Base-by-base conservation (phyloP, 164 flowering plant species). In the Vitis rotundifolia region DNA sequence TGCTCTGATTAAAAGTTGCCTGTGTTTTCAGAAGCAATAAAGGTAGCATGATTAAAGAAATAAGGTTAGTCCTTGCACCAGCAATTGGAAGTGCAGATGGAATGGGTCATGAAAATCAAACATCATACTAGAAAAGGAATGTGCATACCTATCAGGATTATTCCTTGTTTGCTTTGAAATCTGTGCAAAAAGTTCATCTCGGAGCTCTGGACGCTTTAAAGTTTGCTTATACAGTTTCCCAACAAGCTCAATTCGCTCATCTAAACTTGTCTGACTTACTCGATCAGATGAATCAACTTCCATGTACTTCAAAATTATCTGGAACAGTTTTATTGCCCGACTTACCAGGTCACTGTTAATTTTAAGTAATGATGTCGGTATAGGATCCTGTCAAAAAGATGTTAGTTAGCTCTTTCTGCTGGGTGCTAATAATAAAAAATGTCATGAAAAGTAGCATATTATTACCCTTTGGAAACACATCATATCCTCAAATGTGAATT, bases 131-230 rank as follows among this genome's bases (percentile, higher is more conserved):
- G 50, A 70, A 12, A 15, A 55, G 49, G 19, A 12, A 22, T 2
- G 49, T 48, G 28, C 69, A 22, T 77, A 90, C 99, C 84, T 89
- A 59, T 93, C 97, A 66, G 94, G 94, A 72, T 87, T 90, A 72
- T 92, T 93, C 57, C 97, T 84, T 63, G 99, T 96, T 79, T 96
- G 99, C 80, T 96, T 96, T 59, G 91, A 91, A 59, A 96, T 82
- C 71, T 96, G 99, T 37, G 77, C 88, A 83, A 93, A 96, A 54
- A 96, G 86, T 76, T 96, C 99, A 85, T 96, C 99, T 44, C 99
- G 87, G 47, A 96, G 97, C 77, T 96, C 99, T 22, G 93, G 82
- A 59, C 95, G 97, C 82, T 93, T 93, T 81, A 96, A 72, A 48
- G 97, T 85, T 57, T 92, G 97, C 85, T 96, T 96, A 73, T 77